Conservation (phyloP, 2,329 filamentous ascomycete genomes). For the Chaetomiaceae sp. region DNA sequence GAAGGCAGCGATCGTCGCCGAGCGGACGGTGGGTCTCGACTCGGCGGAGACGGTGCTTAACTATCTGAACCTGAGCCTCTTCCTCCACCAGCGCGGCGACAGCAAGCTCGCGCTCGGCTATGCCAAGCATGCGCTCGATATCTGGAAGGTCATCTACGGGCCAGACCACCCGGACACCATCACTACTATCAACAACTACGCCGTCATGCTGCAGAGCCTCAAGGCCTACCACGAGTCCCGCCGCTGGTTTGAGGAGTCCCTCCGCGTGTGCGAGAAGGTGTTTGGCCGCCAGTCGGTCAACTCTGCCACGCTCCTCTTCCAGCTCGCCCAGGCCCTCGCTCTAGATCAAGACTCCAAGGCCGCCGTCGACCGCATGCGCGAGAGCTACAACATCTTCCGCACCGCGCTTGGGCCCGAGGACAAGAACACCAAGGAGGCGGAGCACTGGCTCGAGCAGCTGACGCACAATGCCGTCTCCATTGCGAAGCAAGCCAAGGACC, state of each 20-base stretch:
- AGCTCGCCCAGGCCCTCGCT: slow-evolving; percentile 90
- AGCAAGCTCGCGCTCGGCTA: slow-evolving; percentile 84
- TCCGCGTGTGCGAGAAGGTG: slow-evolving; percentile 81
- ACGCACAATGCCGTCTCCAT: slow-evolving; percentile 93
- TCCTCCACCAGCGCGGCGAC: slow-evolving; percentile 88
- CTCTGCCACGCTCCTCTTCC: slow-evolving; percentile 91
- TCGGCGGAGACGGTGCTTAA: slow-evolving; percentile 89
- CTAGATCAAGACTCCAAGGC: slow-evolving; percentile 93
- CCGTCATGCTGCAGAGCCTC: slow-evolving; percentile 94
- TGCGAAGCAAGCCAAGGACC: slow-evolving; percentile 87
- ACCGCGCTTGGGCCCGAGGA: slow-evolving; percentile 80
- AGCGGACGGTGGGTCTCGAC: slow-evolving; percentile 90
- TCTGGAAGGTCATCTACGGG: slow-evolving; percentile 98
- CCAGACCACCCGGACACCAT: slow-evolving; percentile 93
- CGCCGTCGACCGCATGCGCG: slow-evolving; percentile 88
- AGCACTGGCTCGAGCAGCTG: slow-evolving; percentile 92
- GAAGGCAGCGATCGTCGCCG: slow-evolving; percentile 93
- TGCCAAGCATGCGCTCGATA: slow-evolving; percentile 83
- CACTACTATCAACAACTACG: slow-evolving; percentile 97
- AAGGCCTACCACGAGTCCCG: slow-evolving; percentile 94
- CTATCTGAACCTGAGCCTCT: slow-evolving; percentile 92
- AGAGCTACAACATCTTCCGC: slow-evolving; percentile 95
- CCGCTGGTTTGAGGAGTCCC: slow-evolving; percentile 92
- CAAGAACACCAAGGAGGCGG: slow-evolving; percentile 96
- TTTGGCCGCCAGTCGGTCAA: slow-evolving; percentile 89